A percentile compares a stretch with the other conserved stretches of the same genome.
Conservation (phyloP, 2,329 filamentous ascomycete genomes). For the Ophiosphaerella narmari region DNA sequence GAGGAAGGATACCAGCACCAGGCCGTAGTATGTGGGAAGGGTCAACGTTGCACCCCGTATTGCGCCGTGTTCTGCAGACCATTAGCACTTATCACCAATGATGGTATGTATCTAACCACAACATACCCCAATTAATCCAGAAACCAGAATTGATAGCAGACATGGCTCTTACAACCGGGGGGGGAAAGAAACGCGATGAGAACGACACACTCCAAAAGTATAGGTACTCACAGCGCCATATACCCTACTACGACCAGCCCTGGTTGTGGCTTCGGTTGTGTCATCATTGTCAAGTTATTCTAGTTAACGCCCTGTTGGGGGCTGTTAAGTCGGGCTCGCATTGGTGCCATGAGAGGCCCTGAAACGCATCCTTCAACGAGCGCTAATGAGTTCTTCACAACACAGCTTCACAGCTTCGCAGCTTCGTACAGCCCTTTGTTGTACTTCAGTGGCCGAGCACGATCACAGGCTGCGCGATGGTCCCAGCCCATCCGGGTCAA, state of each 20-base stretch:
- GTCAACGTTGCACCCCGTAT: constrained; percentile 23
- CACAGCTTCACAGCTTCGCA: no score
- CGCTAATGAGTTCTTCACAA: no score
- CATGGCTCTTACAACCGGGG: not conserved
- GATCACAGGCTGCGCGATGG: no score
- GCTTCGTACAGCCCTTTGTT: no score
- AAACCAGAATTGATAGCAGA: constrained; percentile 11
- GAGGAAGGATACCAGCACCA: constrained; percentile 24
- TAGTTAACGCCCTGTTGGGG: no score
- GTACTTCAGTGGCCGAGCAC: no score
- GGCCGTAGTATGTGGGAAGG: constrained; percentile 13
- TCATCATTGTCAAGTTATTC: not conserved
- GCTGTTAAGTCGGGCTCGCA: no score
- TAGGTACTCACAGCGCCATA: not conserved
- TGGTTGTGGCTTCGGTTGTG: not conserved
- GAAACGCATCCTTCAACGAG: no score
- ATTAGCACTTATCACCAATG: constrained; percentile 1
- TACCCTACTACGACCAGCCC: not conserved
- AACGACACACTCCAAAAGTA: not conserved
- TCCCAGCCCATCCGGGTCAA: no score
- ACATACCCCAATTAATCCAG: constrained; percentile 22
- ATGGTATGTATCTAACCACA: not conserved
- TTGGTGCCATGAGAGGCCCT: no score
- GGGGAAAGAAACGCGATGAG: not conserved
- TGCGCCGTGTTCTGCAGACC: constrained; percentile 13